Evolutionary conservation across 768 basidiomycete species (phyloP), one percentile per base, ranked within the genome.

Genomic region (Tremella yokohamensis): DNA sequence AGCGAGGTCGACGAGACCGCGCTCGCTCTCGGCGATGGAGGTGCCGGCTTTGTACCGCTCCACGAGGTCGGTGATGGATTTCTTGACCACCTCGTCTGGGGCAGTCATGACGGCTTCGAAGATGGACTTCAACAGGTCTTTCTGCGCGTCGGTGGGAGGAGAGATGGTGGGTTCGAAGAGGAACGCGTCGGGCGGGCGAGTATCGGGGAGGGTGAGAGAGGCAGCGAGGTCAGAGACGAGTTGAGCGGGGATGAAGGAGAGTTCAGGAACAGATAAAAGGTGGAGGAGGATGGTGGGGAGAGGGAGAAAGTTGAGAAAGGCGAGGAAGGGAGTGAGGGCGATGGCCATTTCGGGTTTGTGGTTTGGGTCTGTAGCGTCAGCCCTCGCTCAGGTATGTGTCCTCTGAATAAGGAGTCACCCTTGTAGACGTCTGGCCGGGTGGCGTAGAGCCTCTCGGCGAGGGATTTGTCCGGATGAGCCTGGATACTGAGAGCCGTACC

Each of bases 321-420:
- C 96, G 39, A 80, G 80, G 80, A 98, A 98, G 13, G 86, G 84
- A 0, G 93, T 93, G 59, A 99, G 78, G 0, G 96, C 96, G 38
- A 99, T 82, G n/a, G 93, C 91, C 90, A 99, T 94, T 76, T 99
- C 96, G 1, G 96, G 96, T 77, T 99, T 99, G 69, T 99, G 96
- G 73, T 98, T 98, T 4, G 85, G 83, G 76, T 99, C 96, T 79
- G 71, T 16, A 2, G 38, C 12, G 40, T 49, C 37, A 57, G 39
- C 40, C n/a, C n/a, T n/a, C n/a, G n/a, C n/a, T n/a, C n/a, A n/a
- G n/a, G n/a, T n/a, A 34, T 34, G 19, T 54, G 12, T 11, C n/a
- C n/a, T n/a, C n/a, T n/a, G n/a, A n/a, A n/a, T n/a, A 50, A 18
- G 25, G 0, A 71, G 81, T 57, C 66, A 88, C 92, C 93, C 80